A percentile compares a stretch with the other conserved stretches of the same genome.
These are phyloP conservation scores for Cyathus striatus DNA, from an alignment of 768 basidiomycete species.

Conservation along the genomic window DNA sequence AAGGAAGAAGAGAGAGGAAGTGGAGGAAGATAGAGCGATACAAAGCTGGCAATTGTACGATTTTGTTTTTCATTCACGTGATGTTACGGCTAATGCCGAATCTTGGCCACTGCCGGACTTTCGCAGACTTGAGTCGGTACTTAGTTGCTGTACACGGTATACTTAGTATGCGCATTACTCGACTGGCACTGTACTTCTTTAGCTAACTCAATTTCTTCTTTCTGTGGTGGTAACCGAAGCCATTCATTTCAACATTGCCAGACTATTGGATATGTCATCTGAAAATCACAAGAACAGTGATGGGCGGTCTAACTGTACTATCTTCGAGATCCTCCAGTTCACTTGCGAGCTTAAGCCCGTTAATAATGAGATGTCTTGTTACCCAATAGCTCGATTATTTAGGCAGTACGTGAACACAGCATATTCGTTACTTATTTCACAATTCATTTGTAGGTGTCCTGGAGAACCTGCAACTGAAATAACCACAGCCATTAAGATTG, in stretches of 20 bases:
- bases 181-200: too few species aligned
- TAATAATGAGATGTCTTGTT: slow-evolving; percentile 36
- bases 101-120: not conserved
- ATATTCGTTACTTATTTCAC: slow-evolving; percentile 2
- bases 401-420: slow-evolving; percentile 50
- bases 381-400: slow-evolving; percentile 73
- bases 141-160: too few species aligned
- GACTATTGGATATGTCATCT: not conserved
- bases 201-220: too few species aligned
- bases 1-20: slow-evolving; percentile 16
- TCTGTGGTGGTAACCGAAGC: too few species aligned
- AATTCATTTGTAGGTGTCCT: slow-evolving; percentile 46
- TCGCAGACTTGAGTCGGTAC: not conserved
- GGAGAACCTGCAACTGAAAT: slow-evolving; percentile 65
- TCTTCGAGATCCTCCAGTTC: slow-evolving; percentile 72
- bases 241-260: too few species aligned
- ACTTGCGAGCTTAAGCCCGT: slow-evolving; percentile 43
- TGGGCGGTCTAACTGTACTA: slow-evolving; percentile 41
- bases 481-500: slow-evolving; percentile 48
- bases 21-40: slow-evolving; percentile 9
- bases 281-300: not conserved
- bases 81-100: slow-evolving; percentile 6
- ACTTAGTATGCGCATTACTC: too few species aligned
- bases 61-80: slow-evolving; percentile 31
- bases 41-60: slow-evolving; percentile 25